Base-by-base conservation (phyloP, 2,329 filamentous ascomycete genomes). In the Biscogniauxia sp. region DNA sequence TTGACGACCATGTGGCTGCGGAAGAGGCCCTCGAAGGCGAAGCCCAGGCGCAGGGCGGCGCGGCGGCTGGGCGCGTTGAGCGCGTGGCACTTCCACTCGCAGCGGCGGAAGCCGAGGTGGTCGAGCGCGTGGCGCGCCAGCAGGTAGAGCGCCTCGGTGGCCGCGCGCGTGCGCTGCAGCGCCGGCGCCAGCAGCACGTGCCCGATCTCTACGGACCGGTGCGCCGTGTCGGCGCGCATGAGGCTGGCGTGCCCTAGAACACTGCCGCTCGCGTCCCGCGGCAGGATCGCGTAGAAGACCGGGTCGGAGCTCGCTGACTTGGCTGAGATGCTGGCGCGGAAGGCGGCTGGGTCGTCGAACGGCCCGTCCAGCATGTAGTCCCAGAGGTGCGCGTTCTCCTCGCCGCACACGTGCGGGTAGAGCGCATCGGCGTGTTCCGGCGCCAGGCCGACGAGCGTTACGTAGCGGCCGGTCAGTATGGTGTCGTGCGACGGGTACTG, bases 31-130 rank as follows among this genome's bases (percentile, higher is more conserved):
- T 90, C 87, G 65, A 74, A 84, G 0, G 70, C 71, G 65, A 88
- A 89, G 0, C 87, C 87, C 8, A 88, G 70, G 2, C 87, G 74
- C 64, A 74, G 59, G 0, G 87, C 87, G 0, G 87, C 86, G 3
- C 78, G 74, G 15, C 78, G 74, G 52, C 84, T 87, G 0, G 80
- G 75, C 41, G 66, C 75, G 68, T 89, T 89, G 11, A 85, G 73
- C 17, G 77, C 65, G 68, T 89, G 80, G 57, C 84, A 85, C 67
- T 89, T 89, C 86, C 87, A 89, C 70, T 88, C 86, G 3, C 87
- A 79, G 7, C 87, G 76, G 3, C 80, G 71, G 68, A 84, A 87
- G 0, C 81, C 78, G 20, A 88, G 69, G 1, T 78, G 76, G 3
- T 83, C 80, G 64, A 89, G 84, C 0, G 79, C 79, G 58, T 84